Evolutionary conservation across 192 early-diverging fungal genomes (phyloP).

Genomic region (Mortierella alpina): DNA sequence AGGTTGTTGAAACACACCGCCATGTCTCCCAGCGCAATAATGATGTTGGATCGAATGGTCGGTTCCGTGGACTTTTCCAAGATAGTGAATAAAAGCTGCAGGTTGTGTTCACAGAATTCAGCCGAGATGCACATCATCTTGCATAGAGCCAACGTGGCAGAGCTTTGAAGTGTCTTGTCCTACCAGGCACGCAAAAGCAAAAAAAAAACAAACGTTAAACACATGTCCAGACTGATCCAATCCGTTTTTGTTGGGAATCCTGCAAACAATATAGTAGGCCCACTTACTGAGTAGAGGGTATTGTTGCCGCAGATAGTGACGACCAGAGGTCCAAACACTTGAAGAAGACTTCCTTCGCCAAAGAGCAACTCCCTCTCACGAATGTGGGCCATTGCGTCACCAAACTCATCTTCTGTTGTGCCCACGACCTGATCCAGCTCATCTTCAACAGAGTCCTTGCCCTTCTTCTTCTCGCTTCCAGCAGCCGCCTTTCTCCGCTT

Average conservation of each 20-base stretch:
- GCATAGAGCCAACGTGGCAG: conserved; percentile 87
- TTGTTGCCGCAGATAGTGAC: conserved; percentile 85
- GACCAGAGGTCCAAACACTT: conserved; percentile 84
- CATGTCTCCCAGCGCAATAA: conserved; percentile 98
- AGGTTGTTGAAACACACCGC: conserved; percentile 96
- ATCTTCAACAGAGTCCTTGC: conserved; percentile 68
- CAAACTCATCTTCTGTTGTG: conserved; percentile 95
- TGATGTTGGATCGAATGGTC: conserved; percentile 91
- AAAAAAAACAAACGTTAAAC: not conserved
- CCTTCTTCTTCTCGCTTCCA: conserved; percentile 53
- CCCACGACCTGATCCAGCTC: conserved; percentile 95
- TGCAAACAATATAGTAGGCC: not conserved
- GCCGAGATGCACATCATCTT: conserved; percentile 98
- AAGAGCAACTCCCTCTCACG: conserved; percentile 94
- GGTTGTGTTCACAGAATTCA: conserved; percentile 92
- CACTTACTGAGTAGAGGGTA: conserved; percentile 79
- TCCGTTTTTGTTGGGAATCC: not conserved
- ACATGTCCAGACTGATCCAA: too few relatives aligned
- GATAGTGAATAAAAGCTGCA: conserved; percentile 91
- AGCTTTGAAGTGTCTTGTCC: conserved; percentile 89
- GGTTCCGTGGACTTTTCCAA: conserved; percentile 86
- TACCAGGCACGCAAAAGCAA: conserved; percentile 21
- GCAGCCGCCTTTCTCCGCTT: conserved; percentile 79
- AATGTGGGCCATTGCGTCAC: conserved; percentile 86
- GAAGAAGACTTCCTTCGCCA: conserved; percentile 80